Percentiles rank a stretch among this genome's conserved stretches.
Evolutionary conservation across 2,329 filamentous ascomycete genomes (phyloP).

Genomic region (Calcarisporium arbuscula): DNA sequence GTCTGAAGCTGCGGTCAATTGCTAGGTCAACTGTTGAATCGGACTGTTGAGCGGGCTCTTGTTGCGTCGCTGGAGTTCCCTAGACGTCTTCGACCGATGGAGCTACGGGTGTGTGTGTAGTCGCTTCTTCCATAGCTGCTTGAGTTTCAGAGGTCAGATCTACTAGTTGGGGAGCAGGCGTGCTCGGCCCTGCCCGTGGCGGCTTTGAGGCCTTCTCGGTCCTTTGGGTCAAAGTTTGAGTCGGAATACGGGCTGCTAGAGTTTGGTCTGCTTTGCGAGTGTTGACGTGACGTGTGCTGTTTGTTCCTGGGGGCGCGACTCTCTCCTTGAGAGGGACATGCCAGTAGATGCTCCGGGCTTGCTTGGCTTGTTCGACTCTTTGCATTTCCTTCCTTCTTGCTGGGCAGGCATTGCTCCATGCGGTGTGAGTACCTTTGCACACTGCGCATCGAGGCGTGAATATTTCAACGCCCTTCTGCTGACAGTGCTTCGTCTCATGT

Average conservation of each 20-base stretch:
- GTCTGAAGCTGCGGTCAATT: no score
- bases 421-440: slow-evolving; percentile 18
- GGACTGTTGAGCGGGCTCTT: not conserved
- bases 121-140: not conserved
- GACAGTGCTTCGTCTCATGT: slow-evolving; percentile 17
- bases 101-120: not conserved
- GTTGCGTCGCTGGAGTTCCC: not conserved
- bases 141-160: not conserved
- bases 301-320: not conserved
- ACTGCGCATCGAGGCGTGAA: slow-evolving; percentile 16
- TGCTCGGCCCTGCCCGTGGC: not conserved
- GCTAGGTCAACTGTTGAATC: no score
- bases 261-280: not conserved
- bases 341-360: slow-evolving; percentile 14
- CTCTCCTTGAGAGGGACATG: slow-evolving; percentile 9
- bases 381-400: slow-evolving; percentile 16
- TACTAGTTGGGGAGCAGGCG: not conserved
- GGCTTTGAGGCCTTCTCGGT: not conserved
- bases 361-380: slow-evolving; percentile 15
- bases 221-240: not conserved
- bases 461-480: slow-evolving; percentile 12
- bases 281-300: not conserved
- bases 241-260: not conserved
- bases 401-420: slow-evolving; percentile 19
- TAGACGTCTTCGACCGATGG: not conserved